Evolutionary conservation across 2,329 filamentous ascomycete species (phyloP), one percentile per base, ranked within the genome.

Genomic region (Colletotrichum lupini): DNA sequence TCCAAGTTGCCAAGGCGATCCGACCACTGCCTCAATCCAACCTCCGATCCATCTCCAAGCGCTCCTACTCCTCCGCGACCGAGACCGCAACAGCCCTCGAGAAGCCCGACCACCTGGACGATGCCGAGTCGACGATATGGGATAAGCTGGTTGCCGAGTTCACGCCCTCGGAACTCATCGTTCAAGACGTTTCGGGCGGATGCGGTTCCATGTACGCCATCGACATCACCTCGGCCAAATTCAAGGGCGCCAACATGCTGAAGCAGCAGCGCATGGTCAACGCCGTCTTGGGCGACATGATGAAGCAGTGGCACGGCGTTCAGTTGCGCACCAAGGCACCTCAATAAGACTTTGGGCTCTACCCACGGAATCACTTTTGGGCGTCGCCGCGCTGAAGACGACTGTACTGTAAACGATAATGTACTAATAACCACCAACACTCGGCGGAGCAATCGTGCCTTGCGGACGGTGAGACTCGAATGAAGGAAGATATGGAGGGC

Each of bases 121-220:
- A 85, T 2, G 88, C 88, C 79, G 91, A 93, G 79, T 84, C 85
- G 35, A 84, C 85, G 73, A 89, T 93, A 77, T 92, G 89, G 83
- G 86, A 88, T 71, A 83, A 86, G 62, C 83, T 91, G 65, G 76
- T 81, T 22, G 81, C 82, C 7, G 87, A 87, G 77, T 88, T 91
- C 68, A 75, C 80, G 1, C 88, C 89, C 0, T 86, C 85, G 0
- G 82, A 87, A 72, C 82, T 91, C 30, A 82, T 91, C 81, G 93
- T 97, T 11, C 92, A 93, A 81, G 94, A 97, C 83, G 90, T 97
- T 64, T 94, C 92, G 28, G 94, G 94, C 72, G 94, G 94, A 35
- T 97, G 94, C 83, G 94, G 94, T 11, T 94, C 92, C 79, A 97
- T 97, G 94, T 97, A 97, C 84, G 92, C 91, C 68, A 92, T 97